Evolutionary conservation across 2,329 filamentous ascomycete genomes (phyloP).

Genomic region (Ilyonectria mors-panacis): DNA sequence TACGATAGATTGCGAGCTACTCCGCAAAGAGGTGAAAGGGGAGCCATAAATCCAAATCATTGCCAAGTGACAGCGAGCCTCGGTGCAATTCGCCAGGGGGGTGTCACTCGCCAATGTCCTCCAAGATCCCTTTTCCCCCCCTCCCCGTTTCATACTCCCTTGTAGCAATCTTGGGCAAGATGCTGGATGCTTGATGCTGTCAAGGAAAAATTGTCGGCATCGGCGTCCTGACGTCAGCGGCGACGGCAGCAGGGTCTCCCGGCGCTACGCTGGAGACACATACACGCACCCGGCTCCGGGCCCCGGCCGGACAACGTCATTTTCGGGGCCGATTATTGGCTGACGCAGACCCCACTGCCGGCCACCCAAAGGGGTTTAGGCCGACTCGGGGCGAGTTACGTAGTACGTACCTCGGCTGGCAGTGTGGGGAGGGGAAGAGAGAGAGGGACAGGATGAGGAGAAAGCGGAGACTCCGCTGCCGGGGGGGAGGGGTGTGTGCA

Average conservation of each 20-base stretch:
- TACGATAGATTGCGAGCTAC: not conserved
- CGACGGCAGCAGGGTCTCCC: slow-evolving; percentile 43
- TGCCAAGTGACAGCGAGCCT: not conserved
- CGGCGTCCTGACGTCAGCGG: slow-evolving; percentile 48
- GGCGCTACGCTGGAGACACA: slow-evolving; percentile 35
- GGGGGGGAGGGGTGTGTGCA: slow-evolving; percentile 5
- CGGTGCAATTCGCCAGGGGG: not conserved
- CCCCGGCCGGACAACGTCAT: slow-evolving; percentile 46
- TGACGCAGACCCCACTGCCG: slow-evolving; percentile 21
- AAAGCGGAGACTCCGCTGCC: slow-evolving; percentile 4
- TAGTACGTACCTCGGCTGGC: slow-evolving; percentile 20
- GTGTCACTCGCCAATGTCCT: not conserved
- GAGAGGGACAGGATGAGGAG: not conserved
- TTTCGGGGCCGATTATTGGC: slow-evolving; percentile 39
- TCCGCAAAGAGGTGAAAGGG: not conserved
- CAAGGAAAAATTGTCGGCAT: not conserved
- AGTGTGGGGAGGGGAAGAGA: slow-evolving; percentile 8
- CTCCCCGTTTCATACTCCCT: not conserved
- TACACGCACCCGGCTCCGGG: slow-evolving; percentile 42
- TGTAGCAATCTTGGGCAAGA: not conserved
- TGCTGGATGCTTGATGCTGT: not conserved
- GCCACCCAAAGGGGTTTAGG: slow-evolving; percentile 14
- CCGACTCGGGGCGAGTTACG: not conserved
- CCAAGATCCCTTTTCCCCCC: not conserved
- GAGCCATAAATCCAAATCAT: not conserved